Conservation (phyloP, 2,329 filamentous ascomycete species). For the Alternaria burnsii region DNA sequence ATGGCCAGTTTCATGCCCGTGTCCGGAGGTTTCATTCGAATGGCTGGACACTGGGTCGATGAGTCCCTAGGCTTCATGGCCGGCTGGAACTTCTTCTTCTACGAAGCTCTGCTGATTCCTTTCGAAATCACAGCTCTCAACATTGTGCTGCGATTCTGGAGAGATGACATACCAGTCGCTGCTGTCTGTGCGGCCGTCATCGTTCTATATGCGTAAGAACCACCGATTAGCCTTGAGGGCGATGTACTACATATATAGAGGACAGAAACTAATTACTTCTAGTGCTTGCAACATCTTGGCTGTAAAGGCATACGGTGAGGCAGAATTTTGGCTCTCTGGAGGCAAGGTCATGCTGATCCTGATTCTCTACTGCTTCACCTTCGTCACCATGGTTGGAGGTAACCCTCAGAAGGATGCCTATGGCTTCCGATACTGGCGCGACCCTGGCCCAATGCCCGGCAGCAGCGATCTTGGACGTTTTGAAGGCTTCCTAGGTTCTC, state of each 20-base stretch:
- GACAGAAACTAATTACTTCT: slow-evolving; percentile 22
- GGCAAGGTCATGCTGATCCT: slow-evolving; percentile 59
- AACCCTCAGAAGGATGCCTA: slow-evolving; percentile 54
- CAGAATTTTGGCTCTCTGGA: slow-evolving; percentile 56
- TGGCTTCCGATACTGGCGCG: slow-evolving; percentile 57
- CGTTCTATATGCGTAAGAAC: slow-evolving; percentile 53
- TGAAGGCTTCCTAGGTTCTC: slow-evolving; percentile 51
- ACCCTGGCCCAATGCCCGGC: slow-evolving; percentile 45
- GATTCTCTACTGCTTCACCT: slow-evolving; percentile 57
- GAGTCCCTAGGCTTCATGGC: slow-evolving; percentile 69
- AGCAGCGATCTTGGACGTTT: slow-evolving; percentile 40
- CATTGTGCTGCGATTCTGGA: slow-evolving; percentile 54
- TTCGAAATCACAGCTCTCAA: slow-evolving; percentile 61
- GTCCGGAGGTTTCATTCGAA: slow-evolving; percentile 69
- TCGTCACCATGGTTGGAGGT: slow-evolving; percentile 57
- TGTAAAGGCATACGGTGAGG: slow-evolving; percentile 57
- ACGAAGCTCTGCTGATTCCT: slow-evolving; percentile 61
- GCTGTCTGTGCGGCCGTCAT: slow-evolving; percentile 54
- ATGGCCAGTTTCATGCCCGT: slow-evolving; percentile 71
- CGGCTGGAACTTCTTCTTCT: slow-evolving; percentile 63
- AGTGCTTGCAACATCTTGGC: slow-evolving; percentile 59
- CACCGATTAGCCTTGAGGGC: slow-evolving; percentile 4
- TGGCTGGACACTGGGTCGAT: slow-evolving; percentile 72
- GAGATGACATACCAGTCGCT: slow-evolving; percentile 55
- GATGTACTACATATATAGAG: neutral